Conservation (phyloP, 768 basidiomycete species). For the Pleurotus tuber-regium region DNA sequence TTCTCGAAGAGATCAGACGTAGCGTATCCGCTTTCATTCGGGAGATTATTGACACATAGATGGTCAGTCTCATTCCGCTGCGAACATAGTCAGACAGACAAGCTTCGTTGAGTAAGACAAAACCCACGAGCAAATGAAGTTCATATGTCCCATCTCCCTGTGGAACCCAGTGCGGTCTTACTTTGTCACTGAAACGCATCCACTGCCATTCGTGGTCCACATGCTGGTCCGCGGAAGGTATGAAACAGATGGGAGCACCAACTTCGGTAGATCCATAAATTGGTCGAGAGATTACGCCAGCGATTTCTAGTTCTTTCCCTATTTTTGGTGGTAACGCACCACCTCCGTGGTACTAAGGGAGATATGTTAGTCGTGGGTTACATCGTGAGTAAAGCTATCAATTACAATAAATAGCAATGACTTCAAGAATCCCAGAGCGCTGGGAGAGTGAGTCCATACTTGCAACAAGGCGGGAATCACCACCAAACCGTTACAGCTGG, state of each 20-base stretch:
- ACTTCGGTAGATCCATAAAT: constrained; percentile 39
- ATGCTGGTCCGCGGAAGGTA: constrained; percentile 15
- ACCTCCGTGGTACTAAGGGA: constrained; percentile 17
- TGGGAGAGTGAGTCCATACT: constrained; percentile 29
- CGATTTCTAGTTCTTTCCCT: constrained; percentile 29
- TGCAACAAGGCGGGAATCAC: constrained; percentile 39
- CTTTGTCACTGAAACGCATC: constrained; percentile 21
- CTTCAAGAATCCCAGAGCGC: constrained; percentile 21
- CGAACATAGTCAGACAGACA: constrained; percentile 2
- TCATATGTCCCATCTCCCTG: constrained; percentile 30
- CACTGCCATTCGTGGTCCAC: constrained; percentile 32
- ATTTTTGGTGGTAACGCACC: constrained; percentile 33
- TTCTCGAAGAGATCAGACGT: constrained; percentile 40
- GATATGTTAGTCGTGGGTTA: no score
- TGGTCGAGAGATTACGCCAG: constrained; percentile 30
- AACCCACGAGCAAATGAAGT: constrained; percentile 26
- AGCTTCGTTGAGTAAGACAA: background rate
- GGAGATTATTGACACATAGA: constrained; percentile 25
- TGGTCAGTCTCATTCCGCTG: constrained; percentile 17
- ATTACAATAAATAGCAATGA: constrained; percentile 23
- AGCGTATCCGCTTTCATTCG: constrained; percentile 36
- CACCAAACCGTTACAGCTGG: constrained; percentile 26
- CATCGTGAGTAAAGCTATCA: background rate
- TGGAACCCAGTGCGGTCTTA: constrained; percentile 25
- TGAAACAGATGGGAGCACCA: constrained; percentile 18